These are phyloP conservation scores for Rhodomyrtus tomentosa DNA, from an alignment of 345 rosid genomes.

Conservation along the genomic window DNA sequence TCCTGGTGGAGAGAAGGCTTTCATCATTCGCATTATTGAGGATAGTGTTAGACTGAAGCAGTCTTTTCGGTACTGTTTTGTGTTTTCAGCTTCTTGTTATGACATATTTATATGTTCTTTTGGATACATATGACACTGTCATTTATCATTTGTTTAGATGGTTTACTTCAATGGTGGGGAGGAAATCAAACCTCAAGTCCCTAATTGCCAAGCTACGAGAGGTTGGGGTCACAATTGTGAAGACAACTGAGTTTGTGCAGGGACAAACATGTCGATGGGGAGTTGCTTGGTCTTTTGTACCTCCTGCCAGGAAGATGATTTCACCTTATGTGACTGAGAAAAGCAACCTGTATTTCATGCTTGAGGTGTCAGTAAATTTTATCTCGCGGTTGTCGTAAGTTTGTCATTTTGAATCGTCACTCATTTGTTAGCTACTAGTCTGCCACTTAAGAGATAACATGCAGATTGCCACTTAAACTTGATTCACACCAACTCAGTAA, in stretches of 20 bases:
- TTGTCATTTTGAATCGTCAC: neutral
- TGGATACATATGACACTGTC: neutral
- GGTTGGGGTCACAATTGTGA: constrained; percentile 60
- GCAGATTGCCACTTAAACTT: neutral
- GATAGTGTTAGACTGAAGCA: constrained; percentile 63
- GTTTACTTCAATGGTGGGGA: constrained; percentile 93
- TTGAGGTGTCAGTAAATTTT: constrained; percentile 42
- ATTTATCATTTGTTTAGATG: constrained; percentile 24
- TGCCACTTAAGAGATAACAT: neutral
- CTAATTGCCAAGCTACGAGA: constrained; percentile 63
- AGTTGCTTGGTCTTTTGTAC: constrained; percentile 83
- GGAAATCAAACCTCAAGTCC: constrained; percentile 66
- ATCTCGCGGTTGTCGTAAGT: neutral
- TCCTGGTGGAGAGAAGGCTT: constrained; percentile 78
- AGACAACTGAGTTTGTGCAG: constrained; percentile 84
- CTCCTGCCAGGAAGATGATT: constrained; percentile 48
- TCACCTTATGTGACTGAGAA: constrained; percentile 30
- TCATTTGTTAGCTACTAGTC: neutral
- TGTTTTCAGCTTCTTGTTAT: neutral
- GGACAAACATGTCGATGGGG: constrained; percentile 94
- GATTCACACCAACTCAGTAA: neutral
- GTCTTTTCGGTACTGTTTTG: constrained; percentile 34
- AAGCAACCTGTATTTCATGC: constrained; percentile 50
- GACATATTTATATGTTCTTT: neutral
- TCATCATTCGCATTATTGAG: constrained; percentile 58